phyloP scores from a whole-genome alignment of 148 eudicot genomes.

The Cornus controversa region DNA sequence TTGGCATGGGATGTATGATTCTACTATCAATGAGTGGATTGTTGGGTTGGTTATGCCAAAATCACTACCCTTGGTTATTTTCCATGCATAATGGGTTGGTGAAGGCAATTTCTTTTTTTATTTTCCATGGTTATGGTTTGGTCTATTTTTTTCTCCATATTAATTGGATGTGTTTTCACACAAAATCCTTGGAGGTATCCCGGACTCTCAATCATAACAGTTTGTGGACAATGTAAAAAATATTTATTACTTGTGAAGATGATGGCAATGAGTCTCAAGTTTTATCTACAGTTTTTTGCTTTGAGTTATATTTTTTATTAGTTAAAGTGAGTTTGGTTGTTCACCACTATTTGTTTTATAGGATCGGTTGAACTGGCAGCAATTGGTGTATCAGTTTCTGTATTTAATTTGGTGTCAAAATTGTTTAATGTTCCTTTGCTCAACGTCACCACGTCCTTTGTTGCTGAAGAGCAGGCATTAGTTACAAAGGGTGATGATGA shows the following conservation, averaged over 20 bases:
- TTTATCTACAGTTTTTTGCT: background rate
- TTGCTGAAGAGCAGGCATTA: slow-evolving; percentile 90
- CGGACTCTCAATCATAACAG: too few relatives aligned
- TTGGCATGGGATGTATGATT: too few relatives aligned
- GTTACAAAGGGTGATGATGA: slow-evolving; percentile 25
- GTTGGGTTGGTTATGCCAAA: too few relatives aligned
- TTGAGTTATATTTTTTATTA: background rate
- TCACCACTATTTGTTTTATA: slow-evolving; percentile 24
- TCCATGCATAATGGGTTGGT: too few relatives aligned
- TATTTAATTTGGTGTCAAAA: slow-evolving; percentile 85
- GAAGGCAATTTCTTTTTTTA: too few relatives aligned
- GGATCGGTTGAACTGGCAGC: slow-evolving; percentile 95
- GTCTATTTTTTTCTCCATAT: too few relatives aligned
- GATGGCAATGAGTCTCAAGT: background rate
- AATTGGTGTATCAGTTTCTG: slow-evolving; percentile 85
- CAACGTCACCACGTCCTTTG: slow-evolving; percentile 90
- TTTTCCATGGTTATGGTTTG: too few relatives aligned
- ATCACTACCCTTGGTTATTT: too few relatives aligned
- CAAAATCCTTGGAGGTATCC: too few relatives aligned
- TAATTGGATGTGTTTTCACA: too few relatives aligned
- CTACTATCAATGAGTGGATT: too few relatives aligned
- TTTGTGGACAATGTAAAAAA: background rate
- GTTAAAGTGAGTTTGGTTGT: background rate
- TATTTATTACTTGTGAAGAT: too few relatives aligned
- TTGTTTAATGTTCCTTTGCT: slow-evolving; percentile 93